These are phyloP conservation scores for Sugiyamaella sp. DNA, from an alignment of 1,139 yeast species.

Conservation along the genomic window DNA sequence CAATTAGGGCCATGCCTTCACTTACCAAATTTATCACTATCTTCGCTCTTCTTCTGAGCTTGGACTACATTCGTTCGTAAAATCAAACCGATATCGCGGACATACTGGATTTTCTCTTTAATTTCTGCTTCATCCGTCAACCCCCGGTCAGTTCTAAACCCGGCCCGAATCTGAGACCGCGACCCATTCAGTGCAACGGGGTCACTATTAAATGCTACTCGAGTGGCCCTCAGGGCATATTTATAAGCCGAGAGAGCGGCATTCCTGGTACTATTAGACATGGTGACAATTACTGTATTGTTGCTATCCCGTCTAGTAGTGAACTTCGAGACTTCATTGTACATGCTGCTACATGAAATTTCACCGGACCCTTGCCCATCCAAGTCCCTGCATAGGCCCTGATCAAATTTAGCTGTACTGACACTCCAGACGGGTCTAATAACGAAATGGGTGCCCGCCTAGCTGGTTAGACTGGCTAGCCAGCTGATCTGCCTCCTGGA, in stretches of 20 bases:
- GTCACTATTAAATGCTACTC: constrained; percentile 66
- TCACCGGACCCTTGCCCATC: constrained; percentile 12
- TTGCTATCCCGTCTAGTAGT: no score
- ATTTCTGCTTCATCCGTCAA: constrained; percentile 53
- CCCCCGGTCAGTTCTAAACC: constrained; percentile 51
- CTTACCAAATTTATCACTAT: constrained; percentile 42
- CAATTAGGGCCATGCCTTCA: no score
- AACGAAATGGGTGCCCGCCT: no score
- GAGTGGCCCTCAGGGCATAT: constrained; percentile 70
- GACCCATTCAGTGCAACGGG: constrained; percentile 53
- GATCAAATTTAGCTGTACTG: no score
- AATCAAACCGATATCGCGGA: constrained; percentile 70
- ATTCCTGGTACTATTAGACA: constrained; percentile 5
- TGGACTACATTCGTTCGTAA: constrained; percentile 80
- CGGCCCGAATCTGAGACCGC: constrained; percentile 62
- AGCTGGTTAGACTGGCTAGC: no score
- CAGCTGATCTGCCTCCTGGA: no score
- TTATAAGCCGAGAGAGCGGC: constrained; percentile 56
- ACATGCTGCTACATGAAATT: no score
- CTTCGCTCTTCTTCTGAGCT: constrained; percentile 59
- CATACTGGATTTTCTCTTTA: constrained; percentile 47
- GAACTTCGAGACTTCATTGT: no score
- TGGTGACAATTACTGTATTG: neutral
- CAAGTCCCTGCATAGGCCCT: no score
- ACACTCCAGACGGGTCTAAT: no score